Conservation (phyloP, 2,329 filamentous ascomycete species). For the Allantophomopsis lycopodina region DNA sequence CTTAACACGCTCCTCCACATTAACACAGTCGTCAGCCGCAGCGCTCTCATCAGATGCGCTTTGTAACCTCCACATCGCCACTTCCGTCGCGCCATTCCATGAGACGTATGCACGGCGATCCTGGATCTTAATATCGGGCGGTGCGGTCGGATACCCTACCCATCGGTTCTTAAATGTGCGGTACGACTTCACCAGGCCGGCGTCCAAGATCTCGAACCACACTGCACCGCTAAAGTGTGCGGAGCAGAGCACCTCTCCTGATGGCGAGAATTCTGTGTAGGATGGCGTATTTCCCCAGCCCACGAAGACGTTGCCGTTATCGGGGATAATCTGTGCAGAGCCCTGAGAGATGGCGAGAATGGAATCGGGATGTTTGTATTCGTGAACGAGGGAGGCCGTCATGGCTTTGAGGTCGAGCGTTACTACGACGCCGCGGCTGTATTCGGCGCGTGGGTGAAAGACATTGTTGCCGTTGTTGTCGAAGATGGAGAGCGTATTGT, state of each 20-base stretch:
- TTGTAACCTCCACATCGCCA: conserved; percentile 30
- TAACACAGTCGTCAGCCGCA: conserved; percentile 13
- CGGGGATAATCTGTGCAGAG: conserved; percentile 7
- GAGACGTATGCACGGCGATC: conserved; percentile 22
- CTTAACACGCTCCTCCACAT: conserved; percentile 22
- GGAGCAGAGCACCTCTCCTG: conserved; percentile 20
- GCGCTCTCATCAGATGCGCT: conserved; percentile 15
- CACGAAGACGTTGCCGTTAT: conserved; percentile 5
- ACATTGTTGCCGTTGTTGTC: conserved; percentile 27
- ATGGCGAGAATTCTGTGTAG: conserved; percentile 4
- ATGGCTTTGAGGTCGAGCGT: conserved; percentile 2
- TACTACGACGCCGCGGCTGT: background rate
- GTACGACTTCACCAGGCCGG: conserved; percentile 19
- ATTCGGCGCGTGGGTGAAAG: conserved; percentile 4
- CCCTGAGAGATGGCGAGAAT: conserved; percentile 7
- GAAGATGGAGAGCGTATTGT: conserved; percentile 23
- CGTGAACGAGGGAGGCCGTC: conserved; percentile 3
- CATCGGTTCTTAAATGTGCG: conserved; percentile 22
- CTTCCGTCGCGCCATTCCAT: conserved; percentile 36
- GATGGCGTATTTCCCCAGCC: conserved; percentile 3
- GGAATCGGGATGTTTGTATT: conserved; percentile 1
- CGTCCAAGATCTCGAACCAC: conserved; percentile 8
- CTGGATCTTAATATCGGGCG: conserved; percentile 15
- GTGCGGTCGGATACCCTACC: conserved; percentile 17
- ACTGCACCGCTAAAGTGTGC: conserved; percentile 19